Evolutionary conservation across 202 grass and related monocot genomes (phyloP), one percentile per base, ranked within the genome.

Genomic region (Dendrocalamus latiflorus): DNA sequence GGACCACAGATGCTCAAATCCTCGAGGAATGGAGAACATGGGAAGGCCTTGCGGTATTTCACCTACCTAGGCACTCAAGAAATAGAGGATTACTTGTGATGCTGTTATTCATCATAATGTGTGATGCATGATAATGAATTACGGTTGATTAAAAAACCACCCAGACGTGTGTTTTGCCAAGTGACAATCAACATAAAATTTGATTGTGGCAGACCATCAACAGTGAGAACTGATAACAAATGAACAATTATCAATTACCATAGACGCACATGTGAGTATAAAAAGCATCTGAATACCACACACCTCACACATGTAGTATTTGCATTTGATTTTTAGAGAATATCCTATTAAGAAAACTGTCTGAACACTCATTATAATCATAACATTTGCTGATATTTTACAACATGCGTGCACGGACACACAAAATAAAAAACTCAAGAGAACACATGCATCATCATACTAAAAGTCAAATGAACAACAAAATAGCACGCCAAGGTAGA

Each of bases 11-110:
- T 98, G 90, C 48, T 95, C 78, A 90, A 98, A 95, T 85, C 91
- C 91, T 80, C 36, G 83, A 85, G 95, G 92, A 86, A 95, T 87
- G 73, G 92, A 93, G 48, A 98, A 93, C 30, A 57, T 93, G 36
- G 92, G 92, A 79, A 98, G 90, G 43, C 95, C 95, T 86, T 98
- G 92, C n/a, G 95, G 95, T 93, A 98, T 98, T 85, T 95, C 89
- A 85, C 95, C 95, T 62, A 98, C 95, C 95, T 97, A 84, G 65
- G 42, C 61, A 86, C 14, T 57, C 77, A 48, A 81, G 30, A 68
- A n/a, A 65, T 22, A 26, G 20, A 81, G 38, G 22, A 18, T 59
- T 71, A 50, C 6, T 76, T 70, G 70, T 78, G 21, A 58, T 77
- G 48, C 36, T 30, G 41, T 42, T 72, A 18, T 78, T 39, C 16